Conservation (phyloP, 306 rosid species). For the Bauhinia variegata region DNA sequence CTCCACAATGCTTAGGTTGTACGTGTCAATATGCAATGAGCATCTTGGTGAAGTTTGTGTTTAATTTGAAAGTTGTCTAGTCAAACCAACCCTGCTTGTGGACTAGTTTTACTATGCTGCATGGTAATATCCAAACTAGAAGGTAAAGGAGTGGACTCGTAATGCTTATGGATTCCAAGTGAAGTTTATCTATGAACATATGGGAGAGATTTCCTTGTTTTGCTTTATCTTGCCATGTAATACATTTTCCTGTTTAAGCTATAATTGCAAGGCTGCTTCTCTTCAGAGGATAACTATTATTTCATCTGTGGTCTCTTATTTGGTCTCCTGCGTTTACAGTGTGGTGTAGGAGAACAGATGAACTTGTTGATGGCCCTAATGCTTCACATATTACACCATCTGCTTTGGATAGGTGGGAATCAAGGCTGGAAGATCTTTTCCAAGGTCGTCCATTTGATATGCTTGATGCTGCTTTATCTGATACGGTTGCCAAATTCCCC, state of each 20-base stretch:
- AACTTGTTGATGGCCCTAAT: constrained; percentile 69
- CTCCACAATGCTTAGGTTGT: neutral
- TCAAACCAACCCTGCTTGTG: too few species aligned
- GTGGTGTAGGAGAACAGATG: constrained; percentile 71
- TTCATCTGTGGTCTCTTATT: constrained; percentile 13
- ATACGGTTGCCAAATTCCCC: constrained; percentile 56
- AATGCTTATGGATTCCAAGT: neutral
- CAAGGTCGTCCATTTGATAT: constrained; percentile 65
- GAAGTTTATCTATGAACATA: neutral
- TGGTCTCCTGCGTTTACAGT: constrained; percentile 46
- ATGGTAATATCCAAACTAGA: neutral
- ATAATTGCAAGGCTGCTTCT: neutral
- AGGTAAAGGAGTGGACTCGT: neutral
- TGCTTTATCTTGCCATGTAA: constrained; percentile 11
- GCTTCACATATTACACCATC: constrained; percentile 63
- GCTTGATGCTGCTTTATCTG: constrained; percentile 64
- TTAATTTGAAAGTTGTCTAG: too few species aligned
- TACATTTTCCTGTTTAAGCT: constrained; percentile 15
- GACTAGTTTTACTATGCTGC: neutral
- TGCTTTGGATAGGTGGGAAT: constrained; percentile 65
- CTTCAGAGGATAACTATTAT: neutral
- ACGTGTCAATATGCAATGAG: neutral
- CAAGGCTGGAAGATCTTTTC: constrained; percentile 61
- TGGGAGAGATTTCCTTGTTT: neutral
- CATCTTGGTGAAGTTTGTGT: neutral